Base-by-base conservation (phyloP, 257 asterid species). In the Solanum chilense region DNA sequence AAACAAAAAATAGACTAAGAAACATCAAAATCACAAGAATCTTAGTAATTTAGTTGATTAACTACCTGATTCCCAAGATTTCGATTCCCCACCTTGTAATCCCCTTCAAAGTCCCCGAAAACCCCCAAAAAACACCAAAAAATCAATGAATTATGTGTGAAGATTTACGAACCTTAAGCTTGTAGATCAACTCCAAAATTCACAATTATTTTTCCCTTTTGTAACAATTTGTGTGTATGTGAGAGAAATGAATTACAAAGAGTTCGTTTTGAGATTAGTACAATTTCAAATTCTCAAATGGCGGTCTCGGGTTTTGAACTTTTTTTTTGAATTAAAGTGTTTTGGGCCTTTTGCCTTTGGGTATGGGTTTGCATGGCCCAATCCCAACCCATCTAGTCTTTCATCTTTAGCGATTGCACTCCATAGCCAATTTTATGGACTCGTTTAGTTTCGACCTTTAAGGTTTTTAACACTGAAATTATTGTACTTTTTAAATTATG, bases 261-360 rank as follows among this genome's bases (percentile, higher is more conserved):
- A 33, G 41, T 10, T 27, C 9, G 58, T 39, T 25, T 74, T 47
- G 81, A 81, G 70, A 25, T 58, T 3, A 15, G 39, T 15, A 23
- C 25, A 20, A 23, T 71, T 68, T 85, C 87, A 86, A 73, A 41
- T 66, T 86, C 70, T 70, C 86, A 52, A 74, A 77, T 62, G 69
- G 88, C 68, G 87, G 87, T 89, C 82, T 84, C 64, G 82, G 21
- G 74, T 86, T 78, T 45, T 16, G 25, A 45, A 78, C 3, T 7
- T 44, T 42, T 37, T 35, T 75, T 76, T 92, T 44, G 44, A 90
- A 90, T 89, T 90, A 16, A 73, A 85, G 39, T 29, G 25, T n/a
- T 7, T 7, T 62, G 77, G 86, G 77, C 86, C 77, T 33, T 42
- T 29, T 12, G 56, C 21, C 45, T 23, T 25, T n/a, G n/a, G 33